Evolutionary conservation across 805 yeast genomes (phyloP), one percentile per base, ranked within the genome.

Genomic region (Nakazawaea molendinolei): DNA sequence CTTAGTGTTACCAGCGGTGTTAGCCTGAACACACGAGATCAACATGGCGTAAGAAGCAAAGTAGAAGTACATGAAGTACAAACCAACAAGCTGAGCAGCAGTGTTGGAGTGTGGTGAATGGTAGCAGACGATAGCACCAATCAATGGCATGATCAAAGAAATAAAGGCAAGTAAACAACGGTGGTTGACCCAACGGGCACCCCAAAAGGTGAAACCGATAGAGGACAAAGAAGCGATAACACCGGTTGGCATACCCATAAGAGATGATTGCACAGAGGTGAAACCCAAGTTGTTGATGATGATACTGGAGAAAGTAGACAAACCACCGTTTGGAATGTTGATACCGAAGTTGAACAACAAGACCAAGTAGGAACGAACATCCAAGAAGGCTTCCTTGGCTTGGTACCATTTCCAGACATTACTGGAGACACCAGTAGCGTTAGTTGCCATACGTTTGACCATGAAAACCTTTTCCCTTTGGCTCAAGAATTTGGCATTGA

Each of bases 1-100:
- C 43, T 67, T 67, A 6, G 71, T 65, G 34, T 63, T 55, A n/a
- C 73, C 72, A 7, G 72, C 66, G 8, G 71, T 65, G 41, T 68
- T 67, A 7, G 70, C 61, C 36, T 60, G 61, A 24, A 50, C 56
- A 23, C 54, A 50, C 1, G 65, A 47, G 14, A 53, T 45, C 46
- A 52, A 32, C 8, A 51, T 55, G 23, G 62, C 59, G 40, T 60
- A 60, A 1, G 58, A 49, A 10, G 53, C 48, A 34, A 53, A 51
- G 32, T 51, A 51, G 43, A 51, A 52, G 51, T 61, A 63, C 60
- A 62, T 56, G 45, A 51, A 43, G 38, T 51, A 50, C 10, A 50
- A 23, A 8, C 55, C 56, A 18, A 44, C 51, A 7, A 52, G 40
- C 37, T 50, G 51, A 21, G 59, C 59, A 24, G 47, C 54, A 34